Evolutionary conservation across 2,329 filamentous ascomycete genomes (phyloP), one percentile per base, ranked within the genome.

Genomic region (Penicillium crustosum): DNA sequence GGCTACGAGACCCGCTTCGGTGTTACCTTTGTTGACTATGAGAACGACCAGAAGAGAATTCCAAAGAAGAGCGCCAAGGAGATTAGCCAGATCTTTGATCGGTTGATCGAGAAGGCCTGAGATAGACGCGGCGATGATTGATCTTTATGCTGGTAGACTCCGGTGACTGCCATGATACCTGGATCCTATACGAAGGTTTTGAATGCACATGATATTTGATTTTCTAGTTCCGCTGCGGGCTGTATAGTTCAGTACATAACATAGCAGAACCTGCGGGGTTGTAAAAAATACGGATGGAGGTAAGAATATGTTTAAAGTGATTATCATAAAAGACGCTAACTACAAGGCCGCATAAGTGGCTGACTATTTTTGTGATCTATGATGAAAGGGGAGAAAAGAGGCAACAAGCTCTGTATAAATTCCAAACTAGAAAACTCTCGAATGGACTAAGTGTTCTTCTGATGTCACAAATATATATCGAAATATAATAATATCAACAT

Each of bases 1-100:
- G 91, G 91, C 12, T 96, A 93, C 70, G 87, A 90, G 78, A 94
- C 90, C 43, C 83, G 91, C 41, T 95, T 95, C 68, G 91, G 91
- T 27, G 90, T 92, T 56, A 90, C 88, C 7, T 94, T 83, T 72
- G 90, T 95, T 52, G 90, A 95, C 76, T 95, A 94, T 73, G 70
- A 85, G 66, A 84, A 90, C 64, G 87, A 86, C 25, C 91, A 95
- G 81, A 90, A 88, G 79, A 81, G 91, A 51, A 83, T 87, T 65
- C 87, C 91, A 39, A 96, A 96, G 83, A 91, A 92, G 83, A 94
- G 90, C 73, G 91, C 89, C 21, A 83, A 81, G 75, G 82, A 83
- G 69, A 82, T 95, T 67, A 84, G 86, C 64, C 81, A 84, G 57
- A 82, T 93, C 61, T 93, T 94, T 72, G 85, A 87, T 41, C 81